phyloP scores from a whole-genome alignment of 345 rosid species.

The Rhodomyrtus tomentosa region DNA sequence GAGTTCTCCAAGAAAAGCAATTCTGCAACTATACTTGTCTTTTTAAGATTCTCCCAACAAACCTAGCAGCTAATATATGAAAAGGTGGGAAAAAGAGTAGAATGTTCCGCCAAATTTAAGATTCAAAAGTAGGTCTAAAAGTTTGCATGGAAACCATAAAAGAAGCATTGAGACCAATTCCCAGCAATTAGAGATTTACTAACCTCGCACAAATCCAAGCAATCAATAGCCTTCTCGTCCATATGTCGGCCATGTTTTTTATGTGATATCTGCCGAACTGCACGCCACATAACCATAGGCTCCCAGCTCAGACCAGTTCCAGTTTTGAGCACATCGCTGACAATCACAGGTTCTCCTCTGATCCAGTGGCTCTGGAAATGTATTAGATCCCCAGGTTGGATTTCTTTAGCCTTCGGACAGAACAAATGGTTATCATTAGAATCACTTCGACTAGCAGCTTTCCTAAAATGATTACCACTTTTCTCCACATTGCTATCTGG shows the following conservation, averaged over 20 bases:
- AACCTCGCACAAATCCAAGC: conserved; percentile 46
- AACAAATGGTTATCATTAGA: conserved; percentile 38
- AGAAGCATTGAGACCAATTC: neutral
- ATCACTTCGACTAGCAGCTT: conserved; percentile 32
- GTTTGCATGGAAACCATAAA: neutral
- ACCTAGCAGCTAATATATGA: neutral
- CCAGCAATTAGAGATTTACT: neutral
- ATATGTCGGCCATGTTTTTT: conserved; percentile 14
- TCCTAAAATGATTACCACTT: conserved; percentile 2
- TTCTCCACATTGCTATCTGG: conserved; percentile 3
- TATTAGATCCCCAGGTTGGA: conserved; percentile 22
- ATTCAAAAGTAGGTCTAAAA: neutral
- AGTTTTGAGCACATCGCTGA: conserved; percentile 38
- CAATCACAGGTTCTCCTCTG: conserved; percentile 49
- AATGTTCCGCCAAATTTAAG: neutral
- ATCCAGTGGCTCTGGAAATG: conserved; percentile 62
- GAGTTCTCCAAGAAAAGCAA: neutral
- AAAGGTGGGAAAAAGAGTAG: neutral
- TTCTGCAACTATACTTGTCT: neutral
- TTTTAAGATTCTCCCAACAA: neutral
- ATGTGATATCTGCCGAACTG: conserved; percentile 29
- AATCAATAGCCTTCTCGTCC: conserved; percentile 23
- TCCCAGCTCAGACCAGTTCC: conserved; percentile 56
- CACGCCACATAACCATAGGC: conserved; percentile 70
- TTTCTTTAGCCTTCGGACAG: conserved; percentile 26